Evolutionary conservation across 441 rosid genomes (phyloP).

Genomic region (Jatropha multifida): DNA sequence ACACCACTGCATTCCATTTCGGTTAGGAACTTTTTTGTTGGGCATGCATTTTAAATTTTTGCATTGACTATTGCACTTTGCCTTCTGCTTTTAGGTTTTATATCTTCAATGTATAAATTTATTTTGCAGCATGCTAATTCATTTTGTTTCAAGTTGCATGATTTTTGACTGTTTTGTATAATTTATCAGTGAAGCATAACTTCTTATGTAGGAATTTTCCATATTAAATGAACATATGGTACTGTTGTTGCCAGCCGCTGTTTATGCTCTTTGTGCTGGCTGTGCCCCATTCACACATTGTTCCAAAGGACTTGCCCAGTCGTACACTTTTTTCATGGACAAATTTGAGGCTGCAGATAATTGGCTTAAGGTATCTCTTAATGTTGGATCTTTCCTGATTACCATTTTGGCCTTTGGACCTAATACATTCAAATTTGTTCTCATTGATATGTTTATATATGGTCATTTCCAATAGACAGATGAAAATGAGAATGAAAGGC

Average conservation of each 20-base stretch:
- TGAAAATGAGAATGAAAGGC: slow-evolving; percentile 48
- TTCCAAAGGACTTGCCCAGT: slow-evolving; percentile 38
- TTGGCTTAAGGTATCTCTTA: slow-evolving; percentile 48
- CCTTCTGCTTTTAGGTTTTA: background rate
- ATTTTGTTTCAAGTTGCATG: slow-evolving; percentile 2
- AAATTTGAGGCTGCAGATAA: slow-evolving; percentile 45
- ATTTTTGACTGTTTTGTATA: slow-evolving; percentile 7
- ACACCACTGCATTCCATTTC: background rate
- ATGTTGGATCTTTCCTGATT: slow-evolving; percentile 22
- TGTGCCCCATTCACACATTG: slow-evolving; percentile 47
- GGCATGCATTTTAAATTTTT: background rate
- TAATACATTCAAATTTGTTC: slow-evolving; percentile 21
- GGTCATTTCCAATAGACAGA: slow-evolving; percentile 45
- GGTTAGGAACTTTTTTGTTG: too few species aligned
- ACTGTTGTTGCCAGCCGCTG: slow-evolving; percentile 76
- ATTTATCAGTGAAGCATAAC: slow-evolving; percentile 8
- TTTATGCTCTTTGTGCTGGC: slow-evolving; percentile 81
- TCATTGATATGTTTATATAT: slow-evolving; percentile 30
- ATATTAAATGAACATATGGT: slow-evolving; percentile 55
- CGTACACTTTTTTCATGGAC: slow-evolving; percentile 36
- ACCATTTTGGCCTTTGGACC: slow-evolving; percentile 17
- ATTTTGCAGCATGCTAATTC: background rate
- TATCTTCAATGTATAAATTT: background rate
- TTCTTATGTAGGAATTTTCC: slow-evolving; percentile 55
- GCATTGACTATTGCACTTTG: background rate